A percentile compares a stretch with the other conserved stretches of the same genome.
These are phyloP conservation scores for Paracorniculantispora psalliotae DNA, from an alignment of 2,329 filamentous ascomycete genomes.

Conservation along the genomic window DNA sequence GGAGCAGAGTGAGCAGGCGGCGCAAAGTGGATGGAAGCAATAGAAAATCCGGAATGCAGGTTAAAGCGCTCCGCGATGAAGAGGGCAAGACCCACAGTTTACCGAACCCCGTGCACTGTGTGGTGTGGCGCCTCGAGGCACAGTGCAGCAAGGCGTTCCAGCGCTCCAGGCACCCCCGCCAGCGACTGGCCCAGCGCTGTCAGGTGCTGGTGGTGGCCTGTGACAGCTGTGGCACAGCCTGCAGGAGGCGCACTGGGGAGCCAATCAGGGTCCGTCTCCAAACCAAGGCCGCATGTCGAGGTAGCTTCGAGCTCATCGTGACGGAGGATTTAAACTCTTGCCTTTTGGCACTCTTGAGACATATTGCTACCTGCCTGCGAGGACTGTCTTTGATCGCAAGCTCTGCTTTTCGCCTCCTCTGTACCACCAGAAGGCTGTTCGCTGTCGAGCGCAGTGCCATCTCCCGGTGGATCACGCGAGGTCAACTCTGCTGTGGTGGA, in stretches of 20 bases:
- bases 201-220: too few relatives aligned
- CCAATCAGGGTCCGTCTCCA: constrained; percentile 5
- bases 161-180: too few relatives aligned
- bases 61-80: constrained; percentile 12
- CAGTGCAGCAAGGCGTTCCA: background rate
- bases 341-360: background rate
- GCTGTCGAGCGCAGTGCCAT: background rate
- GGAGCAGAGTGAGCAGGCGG: background rate
- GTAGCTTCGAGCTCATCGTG: background rate
- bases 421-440: background rate
- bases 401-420: background rate
- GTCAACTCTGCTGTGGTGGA: background rate
- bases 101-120: background rate
- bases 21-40: constrained; percentile 11
- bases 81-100: constrained; percentile 6
- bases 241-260: background rate
- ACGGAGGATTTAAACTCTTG: background rate
- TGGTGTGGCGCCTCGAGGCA: background rate
- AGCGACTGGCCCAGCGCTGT: too few relatives aligned
- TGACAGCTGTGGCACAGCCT: background rate
- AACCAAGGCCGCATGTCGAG: background rate
- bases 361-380: background rate
- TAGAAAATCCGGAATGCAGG: constrained; percentile 10
- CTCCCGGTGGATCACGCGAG: constrained; percentile 11
- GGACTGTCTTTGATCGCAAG: background rate